These are phyloP conservation scores for Populus hybrid DNA, from an alignment of 441 rosid genomes.

Conservation along the genomic window DNA sequence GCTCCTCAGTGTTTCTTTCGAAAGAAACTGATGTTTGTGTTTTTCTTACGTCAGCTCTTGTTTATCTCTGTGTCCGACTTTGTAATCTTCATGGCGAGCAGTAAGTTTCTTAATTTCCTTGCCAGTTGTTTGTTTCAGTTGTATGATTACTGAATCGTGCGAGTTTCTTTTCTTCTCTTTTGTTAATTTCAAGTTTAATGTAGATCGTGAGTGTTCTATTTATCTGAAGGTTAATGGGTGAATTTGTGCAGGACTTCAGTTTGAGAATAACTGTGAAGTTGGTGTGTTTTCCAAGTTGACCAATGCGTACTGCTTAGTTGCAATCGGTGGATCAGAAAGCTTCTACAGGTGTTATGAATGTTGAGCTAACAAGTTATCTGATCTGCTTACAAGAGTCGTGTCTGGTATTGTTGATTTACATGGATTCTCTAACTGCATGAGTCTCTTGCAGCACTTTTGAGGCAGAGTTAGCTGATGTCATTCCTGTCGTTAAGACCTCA, in stretches of 20 bases:
- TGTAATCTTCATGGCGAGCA: slow-evolving; percentile 30
- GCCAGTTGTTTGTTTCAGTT: not conserved
- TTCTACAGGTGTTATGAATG: slow-evolving; percentile 56
- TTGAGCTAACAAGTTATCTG: not conserved
- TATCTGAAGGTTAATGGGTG: not conserved
- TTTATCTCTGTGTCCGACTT: not conserved
- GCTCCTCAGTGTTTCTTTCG: not conserved
- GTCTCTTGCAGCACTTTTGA: slow-evolving; percentile 53
- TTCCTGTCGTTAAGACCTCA: slow-evolving; percentile 84
- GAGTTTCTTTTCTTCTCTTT: not conserved
- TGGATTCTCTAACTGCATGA: not conserved
- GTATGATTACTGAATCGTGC: not conserved
- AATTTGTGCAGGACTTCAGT: slow-evolving; percentile 59
- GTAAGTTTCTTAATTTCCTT: slow-evolving; percentile 21
- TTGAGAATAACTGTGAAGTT: slow-evolving; percentile 77
- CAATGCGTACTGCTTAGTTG: slow-evolving; percentile 86
- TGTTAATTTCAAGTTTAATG: not conserved
- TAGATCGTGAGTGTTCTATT: not conserved
- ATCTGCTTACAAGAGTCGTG: not conserved
- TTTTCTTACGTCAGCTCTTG: not conserved
- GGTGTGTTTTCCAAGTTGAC: slow-evolving; percentile 88
- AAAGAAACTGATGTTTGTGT: not conserved
- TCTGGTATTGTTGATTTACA: not conserved
- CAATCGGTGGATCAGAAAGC: slow-evolving; percentile 82
- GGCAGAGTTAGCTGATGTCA: slow-evolving; percentile 63